Evolutionary conservation across 2,329 filamentous ascomycete species (phyloP).

Genomic region (Colletotrichum tofieldiae): DNA sequence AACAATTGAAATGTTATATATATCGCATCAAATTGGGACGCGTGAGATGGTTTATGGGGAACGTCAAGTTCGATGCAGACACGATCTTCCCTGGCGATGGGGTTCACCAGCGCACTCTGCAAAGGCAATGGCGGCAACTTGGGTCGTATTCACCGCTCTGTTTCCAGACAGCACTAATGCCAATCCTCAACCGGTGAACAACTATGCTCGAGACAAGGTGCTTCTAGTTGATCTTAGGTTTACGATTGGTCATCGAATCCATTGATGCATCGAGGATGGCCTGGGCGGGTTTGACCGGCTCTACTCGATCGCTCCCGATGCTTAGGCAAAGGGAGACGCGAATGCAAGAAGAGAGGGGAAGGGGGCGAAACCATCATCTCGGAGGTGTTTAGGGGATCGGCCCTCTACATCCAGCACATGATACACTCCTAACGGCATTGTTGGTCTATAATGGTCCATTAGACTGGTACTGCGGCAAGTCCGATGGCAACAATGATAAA

Average conservation of each 20-base stretch:
- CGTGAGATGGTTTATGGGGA: too few relatives aligned
- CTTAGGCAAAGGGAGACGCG: neutral
- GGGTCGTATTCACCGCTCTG: neutral
- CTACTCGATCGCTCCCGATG: neutral
- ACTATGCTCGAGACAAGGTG: conserved; percentile 5
- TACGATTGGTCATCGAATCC: conserved; percentile 18
- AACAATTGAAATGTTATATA: too few relatives aligned
- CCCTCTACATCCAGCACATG: neutral
- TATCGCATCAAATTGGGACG: too few relatives aligned
- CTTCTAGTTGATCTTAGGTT: conserved; percentile 19
- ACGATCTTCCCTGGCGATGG: too few relatives aligned
- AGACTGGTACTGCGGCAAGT: neutral
- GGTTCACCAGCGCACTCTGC: neutral
- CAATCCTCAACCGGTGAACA: conserved; percentile 17
- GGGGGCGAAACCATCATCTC: neutral
- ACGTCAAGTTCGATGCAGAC: too few relatives aligned
- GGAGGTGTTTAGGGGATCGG: neutral
- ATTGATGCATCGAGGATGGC: neutral
- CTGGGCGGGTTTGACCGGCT: conserved; percentile 13
- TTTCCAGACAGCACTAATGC: conserved; percentile 1
- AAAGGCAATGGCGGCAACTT: neutral
- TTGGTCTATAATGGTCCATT: neutral
- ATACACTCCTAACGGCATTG: neutral
- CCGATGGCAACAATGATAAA: neutral
- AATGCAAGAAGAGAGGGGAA: neutral